Conservation (phyloP, 2,329 filamentous ascomycete species). For the Calycina herbarum region DNA sequence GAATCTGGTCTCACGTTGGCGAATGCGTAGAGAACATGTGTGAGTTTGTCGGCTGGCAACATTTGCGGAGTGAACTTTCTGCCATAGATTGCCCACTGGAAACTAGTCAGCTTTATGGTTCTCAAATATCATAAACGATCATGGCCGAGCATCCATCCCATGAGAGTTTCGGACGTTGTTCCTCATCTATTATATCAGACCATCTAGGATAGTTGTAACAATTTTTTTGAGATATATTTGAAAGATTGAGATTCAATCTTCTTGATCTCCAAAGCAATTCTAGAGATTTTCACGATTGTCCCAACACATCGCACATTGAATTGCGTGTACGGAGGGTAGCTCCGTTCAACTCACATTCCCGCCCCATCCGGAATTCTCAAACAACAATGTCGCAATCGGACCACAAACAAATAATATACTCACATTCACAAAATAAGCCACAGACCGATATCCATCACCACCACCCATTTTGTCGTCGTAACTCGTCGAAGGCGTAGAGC, state of each 20-base stretch:
- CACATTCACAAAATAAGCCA: slow-evolving; percentile 77
- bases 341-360: not conserved
- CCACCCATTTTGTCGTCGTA: slow-evolving; percentile 32
- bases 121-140: not conserved
- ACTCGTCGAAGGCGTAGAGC: not conserved
- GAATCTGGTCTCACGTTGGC: slow-evolving; percentile 78
- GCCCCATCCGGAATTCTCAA: not conserved
- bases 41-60: slow-evolving; percentile 76
- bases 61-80: slow-evolving; percentile 84
- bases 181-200: not conserved
- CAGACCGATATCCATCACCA: slow-evolving; percentile 56
- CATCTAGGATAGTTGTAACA: not conserved
- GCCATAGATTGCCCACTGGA: slow-evolving; percentile 72
- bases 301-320: not conserved
- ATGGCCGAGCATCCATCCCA: not conserved
- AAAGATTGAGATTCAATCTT: not conserved
- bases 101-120: not conserved
- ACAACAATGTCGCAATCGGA: not conserved
- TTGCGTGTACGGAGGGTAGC: not conserved
- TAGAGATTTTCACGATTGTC: not conserved
- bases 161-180: not conserved
- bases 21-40: slow-evolving; percentile 88
- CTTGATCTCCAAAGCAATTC: too few species aligned
- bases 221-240: not conserved
- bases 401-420: slow-evolving; percentile 10